Evolutionary conservation across 495 filamentous ascomycete species (phyloP), one percentile per base, ranked within the genome.

Genomic region (Lepidopterella palustris): DNA sequence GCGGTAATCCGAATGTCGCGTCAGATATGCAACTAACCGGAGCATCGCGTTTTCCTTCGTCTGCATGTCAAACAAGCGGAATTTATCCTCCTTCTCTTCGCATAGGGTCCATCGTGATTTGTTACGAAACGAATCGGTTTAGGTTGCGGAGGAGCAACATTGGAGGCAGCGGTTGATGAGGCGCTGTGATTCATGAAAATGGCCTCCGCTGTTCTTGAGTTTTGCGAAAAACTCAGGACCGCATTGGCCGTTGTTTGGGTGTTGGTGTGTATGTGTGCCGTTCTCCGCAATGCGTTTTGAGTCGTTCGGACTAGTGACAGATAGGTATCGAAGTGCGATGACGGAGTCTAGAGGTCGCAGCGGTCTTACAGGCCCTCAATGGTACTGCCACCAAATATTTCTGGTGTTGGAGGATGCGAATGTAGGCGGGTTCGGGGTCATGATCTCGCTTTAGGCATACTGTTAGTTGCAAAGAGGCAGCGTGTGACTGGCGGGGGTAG

Each of bases 31-130:
- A 3, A 52, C 63, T 40, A 4, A 66, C 88, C 88, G 25, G 86
- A 88, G 70, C 88, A 92, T 71, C 88, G 81, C 57, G 88, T 91
- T 74, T 92, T 92, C 72, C 62, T 64, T 23, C 58, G 32, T 18
- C 65, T 57, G 45, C 65, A 68, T 8, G 65, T 68, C 54, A 64
- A 50, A 28, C 65, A 68, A n/a, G 65, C 65, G 40, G 65, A 68
- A 51, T 64, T 64, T 57, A 68, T 68, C 20, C 65, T 55, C 24
- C 65, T 57, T 48, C 65, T 58, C 65, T 68, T 68, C 50, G 65
- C 65, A 54, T 68, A 68, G 27, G 65, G 65, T 8, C 65, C 65
- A 29, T 64, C 61, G 39, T 68, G 61, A 58, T 68, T 68, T 13
- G 61, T 68, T 25, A 68, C 62, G 61, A 68, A 68, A 53, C 64